Evolutionary conservation across 345 rosid species (phyloP), one percentile per base, ranked within the genome.

Genomic region (Populus tremula): DNA sequence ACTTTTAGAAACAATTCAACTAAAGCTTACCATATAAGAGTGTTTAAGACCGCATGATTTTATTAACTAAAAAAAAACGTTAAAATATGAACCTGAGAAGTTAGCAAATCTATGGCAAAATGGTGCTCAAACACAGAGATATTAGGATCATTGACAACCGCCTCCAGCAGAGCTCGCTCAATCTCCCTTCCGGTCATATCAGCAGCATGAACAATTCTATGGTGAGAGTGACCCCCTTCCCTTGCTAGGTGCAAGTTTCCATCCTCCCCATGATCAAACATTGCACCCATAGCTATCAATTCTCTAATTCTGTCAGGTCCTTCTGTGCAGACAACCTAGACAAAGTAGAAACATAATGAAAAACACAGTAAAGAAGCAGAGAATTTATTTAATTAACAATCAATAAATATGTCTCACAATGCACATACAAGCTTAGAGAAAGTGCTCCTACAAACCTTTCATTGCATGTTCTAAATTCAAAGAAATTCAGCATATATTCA

Each of bases 111-210:
- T 67, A 93, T 87, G 3, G 94, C 99, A 71, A 91, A 96, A 77
- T 93, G 98, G 77, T 96, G 94, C 76, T 96, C 86, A 83, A 92
- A 96, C 72, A 96, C 84, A 18, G 84, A 81, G 67, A 96, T 96
- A 75, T 89, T 90, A 68, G 93, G 97, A 85, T 93, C 94, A 41
- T 84, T 87, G 78, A 84, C 75, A 79, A 91, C 96, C 21, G 98
- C 97, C 78, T 91, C 86, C 39, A 96, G 85, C 50, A 96, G 87
- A 82, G 99, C 98, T 77, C 99, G 88, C 82, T 93, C 98, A 33
- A 96, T 96, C 89, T 96, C 98, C 83, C 93, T 87, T 81, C 99
- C 99, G 35, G 99, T 96, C 96, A 93, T 91, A 85, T 96, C 99
- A 71, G 99, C 97, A 47, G 99, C 94, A 79, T 96, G 98, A 76